Evolutionary conservation across 2,329 filamentous ascomycete genomes (phyloP).

Genomic region (Phaeosphaeria sp.): DNA sequence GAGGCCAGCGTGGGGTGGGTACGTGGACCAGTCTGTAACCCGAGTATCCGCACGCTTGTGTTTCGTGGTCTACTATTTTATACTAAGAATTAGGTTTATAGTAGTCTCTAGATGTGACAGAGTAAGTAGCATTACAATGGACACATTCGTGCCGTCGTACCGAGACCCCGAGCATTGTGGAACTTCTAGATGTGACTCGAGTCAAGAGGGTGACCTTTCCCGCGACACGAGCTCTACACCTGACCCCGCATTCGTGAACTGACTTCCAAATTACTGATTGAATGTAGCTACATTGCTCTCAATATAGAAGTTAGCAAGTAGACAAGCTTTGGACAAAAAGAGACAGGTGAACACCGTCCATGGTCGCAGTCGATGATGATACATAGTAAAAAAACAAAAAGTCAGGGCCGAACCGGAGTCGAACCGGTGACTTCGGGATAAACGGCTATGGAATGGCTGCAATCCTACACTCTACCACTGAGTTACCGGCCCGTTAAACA

Average conservation of each 20-base stretch:
- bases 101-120: not conserved
- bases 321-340: not conserved
- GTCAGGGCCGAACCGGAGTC: constrained; percentile 22
- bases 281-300: not conserved
- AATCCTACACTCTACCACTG: constrained; percentile 24
- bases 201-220: not conserved
- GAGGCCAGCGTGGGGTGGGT: too few relatives aligned
- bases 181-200: too few relatives aligned
- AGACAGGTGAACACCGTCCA: not conserved
- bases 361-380: not conserved
- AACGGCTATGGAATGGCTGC: constrained; percentile 16
- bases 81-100: not conserved
- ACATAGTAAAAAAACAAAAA: constrained; percentile 2
- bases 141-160: not conserved
- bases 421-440: constrained; percentile 26
- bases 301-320: too few relatives aligned
- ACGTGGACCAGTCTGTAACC: too few relatives aligned
- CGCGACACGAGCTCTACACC: not conserved
- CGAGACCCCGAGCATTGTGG: not conserved
- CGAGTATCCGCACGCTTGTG: not conserved
- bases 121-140: not conserved
- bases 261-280: not conserved
- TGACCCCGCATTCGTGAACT: not conserved
- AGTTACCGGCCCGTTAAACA: constrained; percentile 19
- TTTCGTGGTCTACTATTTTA: not conserved